Evolutionary conservation across 2,329 filamentous ascomycete genomes (phyloP).

Genomic region (Daldinia sp.): DNA sequence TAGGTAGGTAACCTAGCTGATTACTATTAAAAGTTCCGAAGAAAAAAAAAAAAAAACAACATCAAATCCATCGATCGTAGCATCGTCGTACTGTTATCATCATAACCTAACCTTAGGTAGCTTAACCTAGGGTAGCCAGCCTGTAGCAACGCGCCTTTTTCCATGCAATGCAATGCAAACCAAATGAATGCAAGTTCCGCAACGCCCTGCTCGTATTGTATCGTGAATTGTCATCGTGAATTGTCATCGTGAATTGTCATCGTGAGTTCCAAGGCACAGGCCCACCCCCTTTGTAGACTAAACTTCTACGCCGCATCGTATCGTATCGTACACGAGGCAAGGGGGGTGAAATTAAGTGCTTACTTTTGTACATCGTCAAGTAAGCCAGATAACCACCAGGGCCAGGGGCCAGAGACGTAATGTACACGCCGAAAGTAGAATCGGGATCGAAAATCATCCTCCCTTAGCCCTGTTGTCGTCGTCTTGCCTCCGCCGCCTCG

Average conservation of each 20-base stretch:
- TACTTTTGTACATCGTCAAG: not conserved
- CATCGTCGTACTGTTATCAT: not conserved
- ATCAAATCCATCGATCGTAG: not conserved
- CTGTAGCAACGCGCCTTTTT: not conserved
- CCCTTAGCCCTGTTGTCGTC: conserved; percentile 15
- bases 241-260: not conserved
- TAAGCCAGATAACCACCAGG: not conserved
- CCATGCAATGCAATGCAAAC: not conserved
- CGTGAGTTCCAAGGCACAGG: not conserved
- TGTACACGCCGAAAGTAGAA: not conserved
- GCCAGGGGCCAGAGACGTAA: not conserved
- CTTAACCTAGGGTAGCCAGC: not conserved
- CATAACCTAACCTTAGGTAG: not conserved
- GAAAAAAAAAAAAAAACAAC: too few species aligned
- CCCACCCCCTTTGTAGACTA: not conserved
- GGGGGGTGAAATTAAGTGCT: conserved; percentile 4
- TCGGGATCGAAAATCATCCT: not conserved
- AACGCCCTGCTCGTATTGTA: not conserved
- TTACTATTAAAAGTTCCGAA: too few species aligned
- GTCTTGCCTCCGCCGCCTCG: conserved; percentile 59
- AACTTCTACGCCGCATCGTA: not conserved
- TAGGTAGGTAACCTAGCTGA: too few species aligned
- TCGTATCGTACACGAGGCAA: conserved; percentile 1
- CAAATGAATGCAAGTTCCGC: not conserved
- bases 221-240: not conserved